Evolutionary conservation across 2,329 filamentous ascomycete genomes (phyloP).

Genomic region (Cytospora schulzeri): DNA sequence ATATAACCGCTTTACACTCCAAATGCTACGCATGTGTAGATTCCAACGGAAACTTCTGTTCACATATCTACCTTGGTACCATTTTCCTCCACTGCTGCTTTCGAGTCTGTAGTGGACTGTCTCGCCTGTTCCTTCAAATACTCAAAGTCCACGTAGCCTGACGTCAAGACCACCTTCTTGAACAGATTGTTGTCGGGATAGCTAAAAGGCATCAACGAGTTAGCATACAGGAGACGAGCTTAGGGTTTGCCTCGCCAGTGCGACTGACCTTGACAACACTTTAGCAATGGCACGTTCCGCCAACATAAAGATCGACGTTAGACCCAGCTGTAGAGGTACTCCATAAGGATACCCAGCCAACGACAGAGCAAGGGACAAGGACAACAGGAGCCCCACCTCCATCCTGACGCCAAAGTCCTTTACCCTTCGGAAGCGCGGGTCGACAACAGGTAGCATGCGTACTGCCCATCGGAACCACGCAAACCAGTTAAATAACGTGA

Average conservation of each 20-base stretch:
- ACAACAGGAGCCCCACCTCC: conserved; percentile 1
- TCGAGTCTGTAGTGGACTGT: not conserved
- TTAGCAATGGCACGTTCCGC: conserved; percentile 7
- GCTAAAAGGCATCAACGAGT: not conserved
- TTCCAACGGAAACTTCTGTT: not conserved
- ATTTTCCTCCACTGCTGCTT: not conserved
- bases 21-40: too few species aligned
- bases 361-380: conserved; percentile 9
- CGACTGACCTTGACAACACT: conserved; percentile 5
- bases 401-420: not conserved
- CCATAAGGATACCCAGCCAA: conserved; percentile 18
- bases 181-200: conserved; percentile 5
- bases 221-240: not conserved
- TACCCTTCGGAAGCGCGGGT: conserved; percentile 1
- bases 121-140: conserved; percentile 1
- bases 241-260: not conserved
- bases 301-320: not conserved
- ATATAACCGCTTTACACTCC: too few species aligned
- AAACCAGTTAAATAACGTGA: conserved; percentile 25
- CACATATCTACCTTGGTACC: conserved; percentile 3
- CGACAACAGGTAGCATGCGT: not conserved
- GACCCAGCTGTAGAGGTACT: not conserved
- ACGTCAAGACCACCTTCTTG: conserved; percentile 7
- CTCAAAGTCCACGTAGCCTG: conserved; percentile 17
- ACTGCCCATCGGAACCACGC: conserved; percentile 12